Conservation (phyloP, 345 rosid genomes). For the Noccaea caerulescens region DNA sequence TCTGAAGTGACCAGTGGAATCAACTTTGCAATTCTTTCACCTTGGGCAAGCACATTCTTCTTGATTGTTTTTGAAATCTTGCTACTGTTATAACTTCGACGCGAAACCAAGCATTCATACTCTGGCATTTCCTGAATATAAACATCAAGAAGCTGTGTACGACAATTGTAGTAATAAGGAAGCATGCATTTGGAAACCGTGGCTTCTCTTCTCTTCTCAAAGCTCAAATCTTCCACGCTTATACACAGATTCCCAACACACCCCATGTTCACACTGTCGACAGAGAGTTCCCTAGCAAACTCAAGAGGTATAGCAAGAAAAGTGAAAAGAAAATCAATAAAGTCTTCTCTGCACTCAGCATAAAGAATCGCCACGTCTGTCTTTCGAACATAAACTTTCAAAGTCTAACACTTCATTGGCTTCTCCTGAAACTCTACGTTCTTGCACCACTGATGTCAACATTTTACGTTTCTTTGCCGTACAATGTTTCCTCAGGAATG, state of each 20-base stretch:
- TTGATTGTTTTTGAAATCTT: not conserved
- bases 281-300: conserved; percentile 1
- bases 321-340: conserved; percentile 25
- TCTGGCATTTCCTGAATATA: not conserved
- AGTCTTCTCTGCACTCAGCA: conserved; percentile 30
- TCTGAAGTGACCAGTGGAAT: not conserved
- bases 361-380: conserved; percentile 3
- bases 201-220: not conserved
- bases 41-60: not conserved
- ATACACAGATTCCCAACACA: conserved; percentile 13
- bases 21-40: conserved; percentile 1
- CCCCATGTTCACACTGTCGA: not conserved
- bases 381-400: conserved; percentile 20
- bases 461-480: not conserved
- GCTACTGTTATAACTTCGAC: conserved; percentile 19
- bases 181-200: not conserved
- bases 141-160: conserved; percentile 10
- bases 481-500: conserved; percentile 28
- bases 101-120: conserved; percentile 18
- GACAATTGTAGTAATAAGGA: not conserved
- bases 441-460: not conserved
- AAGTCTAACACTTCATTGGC: not conserved
- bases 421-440: not conserved
- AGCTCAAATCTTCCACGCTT: conserved; percentile 14
- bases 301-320: conserved; percentile 30